Evolutionary conservation across 768 basidiomycete genomes (phyloP), one percentile per base, ranked within the genome.

Genomic region (Naganishia vaughanmartiniae): DNA sequence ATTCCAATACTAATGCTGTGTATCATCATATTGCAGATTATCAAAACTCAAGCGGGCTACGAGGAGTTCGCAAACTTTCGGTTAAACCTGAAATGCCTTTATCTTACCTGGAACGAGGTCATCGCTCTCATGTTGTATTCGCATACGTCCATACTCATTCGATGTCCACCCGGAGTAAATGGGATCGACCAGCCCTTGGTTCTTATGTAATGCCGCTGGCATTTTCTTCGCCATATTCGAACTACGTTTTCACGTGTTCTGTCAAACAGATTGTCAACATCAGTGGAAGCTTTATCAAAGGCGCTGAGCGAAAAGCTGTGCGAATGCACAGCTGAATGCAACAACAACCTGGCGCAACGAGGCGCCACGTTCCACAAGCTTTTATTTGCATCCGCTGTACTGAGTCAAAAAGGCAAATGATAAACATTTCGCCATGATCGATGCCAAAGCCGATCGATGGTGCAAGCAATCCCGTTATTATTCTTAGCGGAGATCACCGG

Each of bases 11-110:
- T 26, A 30, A 79, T 74, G 74, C 74, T 65, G 4, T 2, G 17
- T 14, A 28, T 30, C 26, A 21, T 30, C 26, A 21, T n/a, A 7
- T 24, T 30, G 7, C 60, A 63, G 60, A 45, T 72, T 80, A 63
- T 78, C 77, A 70, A 80, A 80, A 65, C 77, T 77, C 60, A 78
- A 79, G 71, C 69, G 78, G 53, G 76, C 79, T 6, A 78, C 76
- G 15, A 73, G 79, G 45, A 75, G 76, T 12, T 80, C 79, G 19
- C 79, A 80, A 58, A 80, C 79, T 12, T 80, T 80, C 39, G 39
- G 46, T 24, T 69, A 42, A 60, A 19, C 68, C 39, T 30, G 60
- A 24, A n/a, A 57, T 15, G 31, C 21, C 21, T 12, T 15, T 21
- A 58, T 36, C 57, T 58, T 31, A 6, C 12, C 33, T 9, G 48